Percentiles rank a stretch among this genome's conserved stretches.
Conservation (phyloP, 108 stramenopile genomes). For the Nitzschia inconspicua region DNA sequence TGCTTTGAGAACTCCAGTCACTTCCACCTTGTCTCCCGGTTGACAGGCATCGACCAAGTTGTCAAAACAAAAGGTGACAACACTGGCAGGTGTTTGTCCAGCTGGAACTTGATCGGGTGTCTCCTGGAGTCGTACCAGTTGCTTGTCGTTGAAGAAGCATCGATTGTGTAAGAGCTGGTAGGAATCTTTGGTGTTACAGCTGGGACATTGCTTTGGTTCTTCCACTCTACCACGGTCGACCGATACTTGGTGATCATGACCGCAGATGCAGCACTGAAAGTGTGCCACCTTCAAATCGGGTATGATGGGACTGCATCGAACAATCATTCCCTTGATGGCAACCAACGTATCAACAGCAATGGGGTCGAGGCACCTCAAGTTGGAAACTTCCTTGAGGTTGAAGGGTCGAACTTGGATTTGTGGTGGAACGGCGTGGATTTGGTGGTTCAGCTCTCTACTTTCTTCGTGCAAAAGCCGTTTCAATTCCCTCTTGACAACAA, state of each 20-base stretch:
- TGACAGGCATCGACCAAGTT: constrained; percentile 94
- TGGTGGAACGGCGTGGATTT: constrained; percentile 43
- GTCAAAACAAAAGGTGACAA: constrained; percentile 95
- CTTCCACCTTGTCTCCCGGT: constrained; percentile 97
- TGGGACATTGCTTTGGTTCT: constrained; percentile 83
- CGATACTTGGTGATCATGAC: constrained; percentile 65
- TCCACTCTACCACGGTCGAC: constrained; percentile 94
- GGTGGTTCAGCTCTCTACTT: constrained; percentile 30
- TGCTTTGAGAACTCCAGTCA: constrained; percentile 96
- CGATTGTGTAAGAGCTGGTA: constrained; percentile 92
- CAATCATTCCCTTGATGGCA: constrained; percentile 94
- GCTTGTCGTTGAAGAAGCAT: constrained; percentile 96
- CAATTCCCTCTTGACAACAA: constrained; percentile 72
- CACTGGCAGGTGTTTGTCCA: constrained; percentile 96
- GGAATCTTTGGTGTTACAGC: constrained; percentile 61
- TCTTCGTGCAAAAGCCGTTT: constrained; percentile 27
- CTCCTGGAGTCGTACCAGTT: constrained; percentile 96
- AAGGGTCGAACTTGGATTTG: constrained; percentile 91
- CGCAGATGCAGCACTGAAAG: constrained; percentile 92
- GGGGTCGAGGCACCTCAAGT: constrained; percentile 93
- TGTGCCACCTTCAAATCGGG: constrained; percentile 96
- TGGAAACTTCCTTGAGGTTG: constrained; percentile 76
- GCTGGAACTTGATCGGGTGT: constrained; percentile 97
- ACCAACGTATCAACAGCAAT: constrained; percentile 90
- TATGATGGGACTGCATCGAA: constrained; percentile 90